Evolutionary conservation across 2,329 filamentous ascomycete species (phyloP).

Genomic region (Trichoderma brevicompactum): DNA sequence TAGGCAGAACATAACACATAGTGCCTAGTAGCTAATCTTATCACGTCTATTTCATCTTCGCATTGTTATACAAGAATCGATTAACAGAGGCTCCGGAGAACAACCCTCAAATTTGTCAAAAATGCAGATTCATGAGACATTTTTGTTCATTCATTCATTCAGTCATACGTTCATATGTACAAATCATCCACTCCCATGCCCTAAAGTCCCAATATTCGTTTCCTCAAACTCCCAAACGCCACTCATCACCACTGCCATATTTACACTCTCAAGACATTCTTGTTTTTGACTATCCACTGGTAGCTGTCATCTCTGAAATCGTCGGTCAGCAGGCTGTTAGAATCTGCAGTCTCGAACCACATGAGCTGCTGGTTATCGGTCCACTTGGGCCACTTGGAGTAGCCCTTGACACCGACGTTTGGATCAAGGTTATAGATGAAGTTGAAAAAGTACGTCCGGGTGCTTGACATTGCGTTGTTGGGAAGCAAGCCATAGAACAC

Average conservation of each 20-base stretch:
- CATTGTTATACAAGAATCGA: no score
- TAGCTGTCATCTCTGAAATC: conserved; percentile 44
- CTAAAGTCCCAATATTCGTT: neutral
- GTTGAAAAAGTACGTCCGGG: conserved; percentile 71
- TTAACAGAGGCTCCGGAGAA: no score
- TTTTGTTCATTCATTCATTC: neutral
- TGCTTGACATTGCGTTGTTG: conserved; percentile 63
- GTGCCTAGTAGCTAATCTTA: no score
- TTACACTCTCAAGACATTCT: conserved; percentile 36
- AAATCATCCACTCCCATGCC: neutral
- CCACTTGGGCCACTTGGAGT: conserved; percentile 50
- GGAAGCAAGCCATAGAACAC: conserved; percentile 68
- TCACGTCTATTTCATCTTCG: no score
- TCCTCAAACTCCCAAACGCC: neutral
- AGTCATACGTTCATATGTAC: neutral
- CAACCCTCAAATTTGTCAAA: no score
- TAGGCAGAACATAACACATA: no score
- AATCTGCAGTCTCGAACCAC: conserved; percentile 47
- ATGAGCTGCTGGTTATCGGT: conserved; percentile 53
- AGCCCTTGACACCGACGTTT: conserved; percentile 56
- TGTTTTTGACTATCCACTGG: conserved; percentile 38
- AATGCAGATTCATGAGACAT: no score
- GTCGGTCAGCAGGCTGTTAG: conserved; percentile 42
- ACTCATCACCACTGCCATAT: neutral
- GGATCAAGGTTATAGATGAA: conserved; percentile 75